A percentile compares a stretch with the other conserved stretches of the same genome.
phyloP scores from a whole-genome alignment of 257 asterid species.

The Cynanchum wilfordii region DNA sequence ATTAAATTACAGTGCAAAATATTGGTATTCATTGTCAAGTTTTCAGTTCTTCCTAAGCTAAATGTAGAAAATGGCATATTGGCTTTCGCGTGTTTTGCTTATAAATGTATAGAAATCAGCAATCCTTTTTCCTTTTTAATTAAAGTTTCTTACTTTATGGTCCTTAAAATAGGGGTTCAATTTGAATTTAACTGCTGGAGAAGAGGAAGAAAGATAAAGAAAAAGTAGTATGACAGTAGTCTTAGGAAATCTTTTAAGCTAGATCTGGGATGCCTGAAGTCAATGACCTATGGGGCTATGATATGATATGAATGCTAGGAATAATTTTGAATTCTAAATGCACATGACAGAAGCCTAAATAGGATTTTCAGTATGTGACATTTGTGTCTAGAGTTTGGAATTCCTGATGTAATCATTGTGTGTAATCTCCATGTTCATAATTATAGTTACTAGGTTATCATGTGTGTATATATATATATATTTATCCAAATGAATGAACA shows the following conservation, averaged over 20 bases:
- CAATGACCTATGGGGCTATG: conserved; percentile 20
- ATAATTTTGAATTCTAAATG: conserved; percentile 5
- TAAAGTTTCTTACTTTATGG: not conserved
- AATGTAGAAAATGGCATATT: not conserved
- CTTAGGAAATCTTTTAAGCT: conserved; percentile 14
- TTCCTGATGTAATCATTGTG: not conserved
- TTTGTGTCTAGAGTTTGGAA: not conserved
- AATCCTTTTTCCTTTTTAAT: not conserved
- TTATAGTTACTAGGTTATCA: not conserved
- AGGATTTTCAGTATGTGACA: not conserved
- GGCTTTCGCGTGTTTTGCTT: not conserved
- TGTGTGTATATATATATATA: not conserved
- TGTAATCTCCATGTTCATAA: not conserved
- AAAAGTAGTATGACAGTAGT: conserved; percentile 7
- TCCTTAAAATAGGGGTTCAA: not conserved
- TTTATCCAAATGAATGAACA: conserved; percentile 1
- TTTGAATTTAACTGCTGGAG: not conserved
- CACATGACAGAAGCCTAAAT: not conserved
- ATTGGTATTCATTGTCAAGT: not conserved
- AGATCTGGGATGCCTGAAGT: conserved; percentile 14
- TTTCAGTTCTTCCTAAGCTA: not conserved
- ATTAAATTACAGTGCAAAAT: not conserved
- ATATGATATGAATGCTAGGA: conserved; percentile 16
- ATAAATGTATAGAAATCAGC: no score
- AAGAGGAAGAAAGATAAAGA: conserved; percentile 6